phyloP scores from a whole-genome alignment of 1,284 basidiomycete genomes.

The Rhodotorula sp. region DNA sequence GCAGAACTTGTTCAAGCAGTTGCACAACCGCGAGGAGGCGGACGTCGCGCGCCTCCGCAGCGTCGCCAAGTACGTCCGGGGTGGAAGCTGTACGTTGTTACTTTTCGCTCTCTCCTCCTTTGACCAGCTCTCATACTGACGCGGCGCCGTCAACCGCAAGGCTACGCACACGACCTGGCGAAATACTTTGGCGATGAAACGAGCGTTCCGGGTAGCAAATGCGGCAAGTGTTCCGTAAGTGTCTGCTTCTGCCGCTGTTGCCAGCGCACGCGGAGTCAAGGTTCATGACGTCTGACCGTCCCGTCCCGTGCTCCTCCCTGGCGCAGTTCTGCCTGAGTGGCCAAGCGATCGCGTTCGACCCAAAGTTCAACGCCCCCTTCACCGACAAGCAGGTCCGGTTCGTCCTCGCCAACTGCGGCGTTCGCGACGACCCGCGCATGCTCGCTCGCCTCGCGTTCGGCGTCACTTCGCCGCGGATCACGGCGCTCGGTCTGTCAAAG shows the following conservation, averaged over 20 bases:
- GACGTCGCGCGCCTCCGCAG: slow-evolving; percentile 53
- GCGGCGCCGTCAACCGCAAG: slow-evolving; percentile 43
- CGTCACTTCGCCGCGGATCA: slow-evolving; percentile 55
- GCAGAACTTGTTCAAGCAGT: slow-evolving; percentile 50
- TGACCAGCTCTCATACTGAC: neutral
- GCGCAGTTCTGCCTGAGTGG: slow-evolving; percentile 26
- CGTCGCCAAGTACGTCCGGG: slow-evolving; percentile 55
- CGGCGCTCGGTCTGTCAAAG: slow-evolving; percentile 33
- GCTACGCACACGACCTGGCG: slow-evolving; percentile 54
- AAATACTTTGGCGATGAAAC: slow-evolving; percentile 55
- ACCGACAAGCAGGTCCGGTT: slow-evolving; percentile 43
- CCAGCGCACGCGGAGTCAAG: no score
- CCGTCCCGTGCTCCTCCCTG: no score
- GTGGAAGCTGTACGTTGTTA: slow-evolving; percentile 53
- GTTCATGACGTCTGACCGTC: no score
- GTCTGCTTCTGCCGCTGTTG: neutral
- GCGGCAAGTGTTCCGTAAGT: slow-evolving; percentile 56
- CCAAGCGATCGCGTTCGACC: slow-evolving; percentile 51
- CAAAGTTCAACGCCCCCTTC: slow-evolving; percentile 45
- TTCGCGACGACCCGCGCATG: slow-evolving; percentile 57
- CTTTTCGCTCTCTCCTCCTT: neutral
- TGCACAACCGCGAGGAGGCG: slow-evolving; percentile 54
- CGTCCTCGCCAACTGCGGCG: slow-evolving; percentile 54
- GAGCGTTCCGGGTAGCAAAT: slow-evolving; percentile 53
- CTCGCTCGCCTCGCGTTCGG: slow-evolving; percentile 58